A percentile compares a stretch with the other conserved stretches of the same genome.
Conservation (phyloP, 139 green algal species). For the Picocystis salinarum region DNA sequence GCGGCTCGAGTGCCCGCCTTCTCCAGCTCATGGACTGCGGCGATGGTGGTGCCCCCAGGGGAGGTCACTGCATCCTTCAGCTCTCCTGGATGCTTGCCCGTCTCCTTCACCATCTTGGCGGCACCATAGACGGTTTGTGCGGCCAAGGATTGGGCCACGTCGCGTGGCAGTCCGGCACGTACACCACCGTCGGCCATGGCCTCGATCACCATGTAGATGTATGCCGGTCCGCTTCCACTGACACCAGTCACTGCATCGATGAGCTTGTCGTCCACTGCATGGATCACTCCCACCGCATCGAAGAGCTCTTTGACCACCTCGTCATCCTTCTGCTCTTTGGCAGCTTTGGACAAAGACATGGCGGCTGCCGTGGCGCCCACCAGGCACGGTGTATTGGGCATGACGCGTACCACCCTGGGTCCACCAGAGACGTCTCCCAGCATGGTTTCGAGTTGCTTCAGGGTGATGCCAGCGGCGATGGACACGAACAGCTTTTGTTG, state of each 20-base stretch:
- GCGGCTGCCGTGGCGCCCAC: slow-evolving; percentile 70
- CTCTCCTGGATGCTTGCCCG: slow-evolving; percentile 68
- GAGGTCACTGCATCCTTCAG: slow-evolving; percentile 86
- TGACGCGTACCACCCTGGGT: slow-evolving; percentile 63
- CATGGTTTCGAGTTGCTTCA: slow-evolving; percentile 25
- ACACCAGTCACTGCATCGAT: slow-evolving; percentile 82
- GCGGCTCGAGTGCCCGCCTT: slow-evolving; percentile 49
- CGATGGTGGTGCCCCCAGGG: slow-evolving; percentile 80
- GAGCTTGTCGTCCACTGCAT: slow-evolving; percentile 54
- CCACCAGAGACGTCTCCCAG: slow-evolving; percentile 35
- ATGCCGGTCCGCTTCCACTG: slow-evolving; percentile 75
- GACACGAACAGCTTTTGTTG: slow-evolving; percentile 50
- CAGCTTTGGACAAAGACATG: slow-evolving; percentile 60
- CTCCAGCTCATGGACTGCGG: slow-evolving; percentile 77
- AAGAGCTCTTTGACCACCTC: slow-evolving; percentile 28
- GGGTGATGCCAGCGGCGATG: slow-evolving; percentile 80
- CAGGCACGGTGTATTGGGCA: slow-evolving; percentile 95
- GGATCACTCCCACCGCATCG: slow-evolving; percentile 20
- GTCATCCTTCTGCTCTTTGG: slow-evolving; percentile 35
- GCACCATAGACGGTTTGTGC: slow-evolving; percentile 54
- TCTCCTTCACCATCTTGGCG: slow-evolving; percentile 93
- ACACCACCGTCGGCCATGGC: slow-evolving; percentile 85
- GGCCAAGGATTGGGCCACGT: slow-evolving; percentile 53
- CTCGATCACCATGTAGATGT: slow-evolving; percentile 90
- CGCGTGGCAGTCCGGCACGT: slow-evolving; percentile 59